Evolutionary conservation across 2,329 filamentous ascomycete genomes (phyloP).

Genomic region (Trichophyton equinum): DNA sequence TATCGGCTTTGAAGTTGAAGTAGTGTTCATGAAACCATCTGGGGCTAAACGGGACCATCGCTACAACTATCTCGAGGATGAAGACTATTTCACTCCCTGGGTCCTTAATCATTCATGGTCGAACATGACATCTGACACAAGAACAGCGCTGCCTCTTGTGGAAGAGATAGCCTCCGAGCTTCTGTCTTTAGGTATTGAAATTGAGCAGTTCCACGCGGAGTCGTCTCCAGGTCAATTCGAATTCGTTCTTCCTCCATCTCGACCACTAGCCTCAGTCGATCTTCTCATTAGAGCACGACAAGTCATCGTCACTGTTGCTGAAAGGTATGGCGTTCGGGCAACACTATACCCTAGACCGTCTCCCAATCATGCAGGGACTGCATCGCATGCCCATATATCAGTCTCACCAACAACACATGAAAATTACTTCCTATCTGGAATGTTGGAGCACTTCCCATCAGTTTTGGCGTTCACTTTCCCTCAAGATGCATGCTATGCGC

Average conservation of each 20-base stretch:
- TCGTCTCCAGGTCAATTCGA: conserved; percentile 64
- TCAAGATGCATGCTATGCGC: conserved; percentile 54
- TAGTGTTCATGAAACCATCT: conserved; percentile 52
- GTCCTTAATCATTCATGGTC: conserved; percentile 60
- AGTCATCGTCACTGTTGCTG: conserved; percentile 53
- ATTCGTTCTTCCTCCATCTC: conserved; percentile 52
- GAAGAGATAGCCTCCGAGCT: conserved; percentile 54
- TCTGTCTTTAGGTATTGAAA: conserved; percentile 47
- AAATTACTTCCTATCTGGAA: conserved; percentile 55
- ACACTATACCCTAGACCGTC: conserved; percentile 65
- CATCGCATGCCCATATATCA: conserved; percentile 58
- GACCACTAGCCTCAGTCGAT: conserved; percentile 58
- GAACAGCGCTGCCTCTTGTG: conserved; percentile 45
- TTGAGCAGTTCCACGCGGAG: conserved; percentile 66
- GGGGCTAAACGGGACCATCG: conserved; percentile 12
- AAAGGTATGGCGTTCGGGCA: conserved; percentile 49
- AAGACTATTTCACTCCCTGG: conserved; percentile 34
- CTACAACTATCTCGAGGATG: conserved; percentile 8
- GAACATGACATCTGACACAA: conserved; percentile 49
- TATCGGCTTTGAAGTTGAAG: conserved; percentile 71
- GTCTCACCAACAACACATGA: conserved; percentile 44
- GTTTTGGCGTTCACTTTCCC: conserved; percentile 59
- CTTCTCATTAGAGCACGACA: conserved; percentile 58
- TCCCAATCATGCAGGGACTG: conserved; percentile 46
- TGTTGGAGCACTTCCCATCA: conserved; percentile 53